Evolutionary conservation across 176 grass and related monocot genomes (phyloP).

Genomic region (Otatea glauca): DNA sequence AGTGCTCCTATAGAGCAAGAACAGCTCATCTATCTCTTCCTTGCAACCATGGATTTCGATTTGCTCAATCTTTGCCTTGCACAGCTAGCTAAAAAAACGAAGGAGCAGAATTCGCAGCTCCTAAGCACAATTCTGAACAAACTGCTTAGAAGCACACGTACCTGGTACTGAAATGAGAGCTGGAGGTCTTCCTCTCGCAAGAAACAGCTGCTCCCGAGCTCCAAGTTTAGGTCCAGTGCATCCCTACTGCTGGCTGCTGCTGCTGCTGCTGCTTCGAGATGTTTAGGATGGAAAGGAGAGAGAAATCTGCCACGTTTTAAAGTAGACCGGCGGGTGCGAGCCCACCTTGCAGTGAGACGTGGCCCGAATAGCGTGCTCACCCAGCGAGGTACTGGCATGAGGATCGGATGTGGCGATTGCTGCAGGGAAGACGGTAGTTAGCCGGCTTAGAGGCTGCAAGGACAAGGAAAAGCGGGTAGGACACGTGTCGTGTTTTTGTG

Average conservation of each 20-base stretch:
- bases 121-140: not conserved
- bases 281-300: conserved; percentile 1
- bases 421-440: not conserved
- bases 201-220: conserved; percentile 25
- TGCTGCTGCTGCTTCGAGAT: not conserved
- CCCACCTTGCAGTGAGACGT: not conserved
- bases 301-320: not conserved
- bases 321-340: not conserved
- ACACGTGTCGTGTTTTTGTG: not conserved
- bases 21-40: not conserved
- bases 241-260: not conserved
- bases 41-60: conserved; percentile 6
- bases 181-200: not conserved
- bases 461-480: not conserved
- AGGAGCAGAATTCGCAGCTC: not conserved
- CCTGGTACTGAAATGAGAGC: not conserved
- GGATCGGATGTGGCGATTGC: conserved; percentile 31
- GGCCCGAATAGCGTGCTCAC: not conserved
- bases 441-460: not conserved
- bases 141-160: not conserved
- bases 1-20: not conserved
- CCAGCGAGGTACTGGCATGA: not conserved
- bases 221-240: not conserved
- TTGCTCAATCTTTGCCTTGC: not conserved
- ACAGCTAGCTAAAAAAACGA: not conserved